Evolutionary conservation across 2,329 filamentous ascomycete genomes (phyloP).

Genomic region (Penicillium sumatraense): DNA sequence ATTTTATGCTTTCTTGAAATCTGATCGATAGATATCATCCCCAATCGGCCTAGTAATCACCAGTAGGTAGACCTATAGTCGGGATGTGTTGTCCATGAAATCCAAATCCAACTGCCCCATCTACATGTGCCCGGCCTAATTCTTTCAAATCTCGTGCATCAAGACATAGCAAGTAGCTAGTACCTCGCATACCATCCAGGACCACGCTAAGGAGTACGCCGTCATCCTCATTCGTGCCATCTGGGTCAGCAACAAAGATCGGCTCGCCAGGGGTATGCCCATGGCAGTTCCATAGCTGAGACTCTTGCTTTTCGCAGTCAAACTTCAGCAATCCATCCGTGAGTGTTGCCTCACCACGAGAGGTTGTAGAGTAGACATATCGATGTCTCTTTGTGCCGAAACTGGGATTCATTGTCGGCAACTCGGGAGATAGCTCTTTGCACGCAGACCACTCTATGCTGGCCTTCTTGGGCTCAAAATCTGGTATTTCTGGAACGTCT

Average conservation of each 20-base stretch:
- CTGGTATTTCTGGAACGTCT: slow-evolving; percentile 30
- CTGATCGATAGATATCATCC: background rate
- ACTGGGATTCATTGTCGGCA: slow-evolving; percentile 56
- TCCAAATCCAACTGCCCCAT: slow-evolving; percentile 55
- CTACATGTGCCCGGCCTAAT: slow-evolving; percentile 55
- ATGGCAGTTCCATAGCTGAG: slow-evolving; percentile 50
- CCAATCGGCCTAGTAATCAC: slow-evolving; percentile 28
- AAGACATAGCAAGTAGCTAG: slow-evolving; percentile 59
- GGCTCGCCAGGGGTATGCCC: slow-evolving; percentile 59
- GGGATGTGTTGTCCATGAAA: slow-evolving; percentile 57
- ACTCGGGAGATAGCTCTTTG: slow-evolving; percentile 43
- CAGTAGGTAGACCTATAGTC: slow-evolving; percentile 26
- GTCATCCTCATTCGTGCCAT: slow-evolving; percentile 52
- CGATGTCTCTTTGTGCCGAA: slow-evolving; percentile 52
- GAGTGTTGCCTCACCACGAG: slow-evolving; percentile 54
- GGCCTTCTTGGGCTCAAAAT: slow-evolving; percentile 17
- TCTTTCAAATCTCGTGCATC: slow-evolving; percentile 56
- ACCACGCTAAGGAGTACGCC: slow-evolving; percentile 59
- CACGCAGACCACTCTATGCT: slow-evolving; percentile 33
- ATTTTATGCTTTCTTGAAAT: too few relatives aligned
- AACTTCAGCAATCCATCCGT: slow-evolving; percentile 59
- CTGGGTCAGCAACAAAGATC: slow-evolving; percentile 53
- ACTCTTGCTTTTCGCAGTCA: slow-evolving; percentile 50
- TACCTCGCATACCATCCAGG: slow-evolving; percentile 54
- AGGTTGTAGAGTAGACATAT: slow-evolving; percentile 54